These are phyloP conservation scores for Begonia peltatifolia DNA, from an alignment of 306 rosid species.

Conservation along the genomic window DNA sequence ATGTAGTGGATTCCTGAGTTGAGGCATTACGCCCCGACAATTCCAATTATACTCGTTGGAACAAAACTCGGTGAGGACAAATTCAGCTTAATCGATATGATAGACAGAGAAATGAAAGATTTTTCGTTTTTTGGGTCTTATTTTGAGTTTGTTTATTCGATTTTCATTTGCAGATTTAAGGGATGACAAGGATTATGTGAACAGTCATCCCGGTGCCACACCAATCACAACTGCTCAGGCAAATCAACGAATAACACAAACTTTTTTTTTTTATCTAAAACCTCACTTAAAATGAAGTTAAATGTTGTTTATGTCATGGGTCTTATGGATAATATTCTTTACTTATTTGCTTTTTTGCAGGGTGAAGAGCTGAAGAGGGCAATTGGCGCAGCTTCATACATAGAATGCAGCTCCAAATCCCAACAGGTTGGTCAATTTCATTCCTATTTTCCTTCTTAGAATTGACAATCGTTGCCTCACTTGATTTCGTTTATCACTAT, in stretches of 20 bases:
- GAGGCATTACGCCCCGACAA: constrained; percentile 42
- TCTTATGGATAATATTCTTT: background rate
- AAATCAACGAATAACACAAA: background rate
- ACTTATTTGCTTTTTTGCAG: constrained; percentile 20
- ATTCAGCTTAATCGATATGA: background rate
- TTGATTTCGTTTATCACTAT: constrained; percentile 1
- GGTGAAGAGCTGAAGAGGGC: constrained; percentile 89
- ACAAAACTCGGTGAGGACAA: constrained; percentile 32
- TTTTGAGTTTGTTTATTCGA: too few relatives aligned
- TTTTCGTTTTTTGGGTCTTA: background rate
- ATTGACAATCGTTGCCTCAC: background rate
- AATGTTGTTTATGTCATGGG: background rate
- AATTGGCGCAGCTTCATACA: constrained; percentile 80
- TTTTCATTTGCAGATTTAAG: constrained; percentile 21
- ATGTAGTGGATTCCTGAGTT: constrained; percentile 39
- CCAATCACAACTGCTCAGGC: constrained; percentile 32
- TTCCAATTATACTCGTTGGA: constrained; percentile 39
- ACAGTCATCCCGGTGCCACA: constrained; percentile 31
- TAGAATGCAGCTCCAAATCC: constrained; percentile 95
- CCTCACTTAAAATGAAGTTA: too few relatives aligned
- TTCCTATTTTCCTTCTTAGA: background rate
- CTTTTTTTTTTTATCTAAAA: too few relatives aligned
- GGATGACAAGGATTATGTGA: constrained; percentile 29
- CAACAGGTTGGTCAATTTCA: constrained; percentile 46
- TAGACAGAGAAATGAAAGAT: background rate